Evolutionary conservation across 2,329 filamentous ascomycete species (phyloP), one percentile per base, ranked within the genome.

Genomic region (Xylariaceae sp.): DNA sequence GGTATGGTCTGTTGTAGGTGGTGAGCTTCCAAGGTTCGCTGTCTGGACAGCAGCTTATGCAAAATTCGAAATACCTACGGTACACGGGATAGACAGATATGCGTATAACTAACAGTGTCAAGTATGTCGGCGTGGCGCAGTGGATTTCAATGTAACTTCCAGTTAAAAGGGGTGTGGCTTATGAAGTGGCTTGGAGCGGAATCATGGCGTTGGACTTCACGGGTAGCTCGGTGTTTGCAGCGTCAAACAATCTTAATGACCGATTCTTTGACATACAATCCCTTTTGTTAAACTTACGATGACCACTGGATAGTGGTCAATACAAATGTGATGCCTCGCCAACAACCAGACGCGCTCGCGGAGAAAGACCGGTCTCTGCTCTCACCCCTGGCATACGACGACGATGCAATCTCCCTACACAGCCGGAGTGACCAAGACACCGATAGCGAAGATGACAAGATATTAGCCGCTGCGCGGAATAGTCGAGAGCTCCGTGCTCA

Each of bases 361-460:
- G 59, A 65, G 55, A 64, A 62, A 56, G 62, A 67, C 60, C 53
- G 64, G 47, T 79, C 77, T 43, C 76, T 87, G 45, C 80, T 88
- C 44, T 86, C 84, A 12, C 84, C 85, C 39, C 70, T 75, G 57
- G 78, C 75, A 45, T 86, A 87, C 73, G 85, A 88, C 61, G 84
- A 85, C 63, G 87, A 89, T 69, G 84, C 83, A 49, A 74, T 80
- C 12, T 88, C 85, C 6, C 72, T 89, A 40, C 80, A 84, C 63
- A 84, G 79, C 63, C 80, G 80, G 58, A 84, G 80, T 72, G 86
- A 88, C 65, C 86, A 89, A 68, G 86, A 89, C 66, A 86, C 83
- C 53, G 87, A 90, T 67, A 88, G 84, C 71, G 86, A 89, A 61
- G 87, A 90, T 68, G 86, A 90, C 68, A 77, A 88, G 64, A 76